A percentile compares a stretch with the other conserved stretches of the same genome.
Conservation (phyloP, 148 eudicot species). For the Vaccinium myrtillus region DNA sequence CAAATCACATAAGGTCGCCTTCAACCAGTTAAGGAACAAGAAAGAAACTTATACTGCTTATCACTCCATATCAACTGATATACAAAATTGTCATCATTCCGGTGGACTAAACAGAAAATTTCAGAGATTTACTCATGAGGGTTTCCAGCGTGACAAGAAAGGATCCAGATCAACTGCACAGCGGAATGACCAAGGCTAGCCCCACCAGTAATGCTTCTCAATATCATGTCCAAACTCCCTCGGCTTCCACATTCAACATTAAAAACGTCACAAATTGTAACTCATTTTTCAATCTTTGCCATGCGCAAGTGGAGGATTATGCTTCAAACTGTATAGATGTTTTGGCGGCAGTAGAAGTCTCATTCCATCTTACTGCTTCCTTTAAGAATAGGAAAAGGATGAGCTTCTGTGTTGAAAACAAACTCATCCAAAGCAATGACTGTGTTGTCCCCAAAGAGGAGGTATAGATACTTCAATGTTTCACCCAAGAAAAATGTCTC, state of each 20-base stretch:
- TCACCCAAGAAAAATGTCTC: slow-evolving; percentile 98
- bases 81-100: slow-evolving; percentile 1
- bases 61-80: background rate
- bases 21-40: background rate
- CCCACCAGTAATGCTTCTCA: background rate
- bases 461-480: slow-evolving; percentile 82
- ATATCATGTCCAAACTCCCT: slow-evolving; percentile 12
- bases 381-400: slow-evolving; percentile 64
- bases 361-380: slow-evolving; percentile 29
- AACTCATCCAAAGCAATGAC: slow-evolving; percentile 70
- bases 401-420: slow-evolving; percentile 95
- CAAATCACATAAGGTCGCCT: slow-evolving; percentile 3
- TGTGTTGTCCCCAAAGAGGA: slow-evolving; percentile 56
- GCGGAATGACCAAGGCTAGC: slow-evolving; percentile 2
- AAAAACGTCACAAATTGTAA: no score
- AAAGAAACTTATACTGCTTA: background rate
- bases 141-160: background rate
- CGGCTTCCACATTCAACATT: slow-evolving; percentile 11
- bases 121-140: background rate
- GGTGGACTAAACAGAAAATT: background rate
- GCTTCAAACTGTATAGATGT: background rate
- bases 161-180: background rate
- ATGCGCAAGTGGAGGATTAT: background rate
- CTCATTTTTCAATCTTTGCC: background rate
- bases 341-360: slow-evolving; percentile 3